Evolutionary conservation across 495 filamentous ascomycete species (phyloP), one percentile per base, ranked within the genome.

Genomic region (Aspergillus avenaceus): DNA sequence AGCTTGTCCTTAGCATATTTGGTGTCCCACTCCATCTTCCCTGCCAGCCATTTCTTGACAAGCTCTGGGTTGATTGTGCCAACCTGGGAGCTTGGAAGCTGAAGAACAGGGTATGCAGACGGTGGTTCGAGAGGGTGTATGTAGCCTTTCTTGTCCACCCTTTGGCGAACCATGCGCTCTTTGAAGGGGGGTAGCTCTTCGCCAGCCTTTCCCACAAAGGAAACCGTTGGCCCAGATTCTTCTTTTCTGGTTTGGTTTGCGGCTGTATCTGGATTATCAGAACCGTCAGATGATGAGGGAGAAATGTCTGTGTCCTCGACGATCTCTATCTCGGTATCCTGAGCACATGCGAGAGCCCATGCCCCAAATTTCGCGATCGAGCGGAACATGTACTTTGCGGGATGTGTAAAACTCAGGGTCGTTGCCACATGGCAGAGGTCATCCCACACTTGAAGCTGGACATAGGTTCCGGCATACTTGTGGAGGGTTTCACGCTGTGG

Each of bases 401-500:
- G 92, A n/a, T 83, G 75, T 0, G 92, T 96, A 60, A 92, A 97
- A 63, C 87, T 92, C 11, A 97, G 72, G 1, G 90, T 95, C 5
- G 90, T 88, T 2, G 85, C 87, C 11, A 96, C 92, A 62, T 97
- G 92, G 45, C 92, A 97, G 14, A 96, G 71, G 60, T 95, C 83
- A 25, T 97, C 92, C 89, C 92, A 97, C 6, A 97, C 86, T 65
- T 97, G 92, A n/a, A 97, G 73, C 63, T 95, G 90, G 8, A 97
- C 92, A 60, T 95, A 84, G 0, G 92, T 97, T 2, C 89, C 86
- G 27, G 80, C 78, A 60, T 86, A 93, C 31, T 79, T 81, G 21
- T 75, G 65, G 14, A 95, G 55, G 8, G 50, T 66, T n/a, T 69
- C 67, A 43, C 71, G 65, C 13, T 76, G 60, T 13, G 84, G 79